phyloP scores from a whole-genome alignment of 345 rosid genomes.

The Hypericum androsaemum region DNA sequence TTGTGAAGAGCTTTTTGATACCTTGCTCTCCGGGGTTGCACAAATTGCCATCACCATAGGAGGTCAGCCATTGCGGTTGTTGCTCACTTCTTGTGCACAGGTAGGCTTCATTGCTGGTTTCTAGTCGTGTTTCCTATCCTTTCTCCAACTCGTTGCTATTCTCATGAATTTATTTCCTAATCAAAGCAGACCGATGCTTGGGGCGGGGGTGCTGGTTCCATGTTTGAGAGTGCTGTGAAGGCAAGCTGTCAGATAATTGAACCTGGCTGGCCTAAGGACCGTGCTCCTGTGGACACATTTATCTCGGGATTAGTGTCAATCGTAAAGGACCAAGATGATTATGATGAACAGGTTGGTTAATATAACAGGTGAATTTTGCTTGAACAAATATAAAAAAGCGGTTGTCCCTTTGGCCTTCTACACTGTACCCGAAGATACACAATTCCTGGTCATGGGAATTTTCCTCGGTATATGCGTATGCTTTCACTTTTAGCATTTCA shows the following conservation, averaged over 20 bases:
- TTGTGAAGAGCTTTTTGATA: constrained; percentile 79
- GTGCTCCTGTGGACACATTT: constrained; percentile 93
- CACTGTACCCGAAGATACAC: too few relatives aligned
- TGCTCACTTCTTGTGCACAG: constrained; percentile 88
- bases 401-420: too few relatives aligned
- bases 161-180: constrained; percentile 6
- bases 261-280: constrained; percentile 90
- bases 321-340: constrained; percentile 86
- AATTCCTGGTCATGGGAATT: too few relatives aligned
- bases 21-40: constrained; percentile 76
- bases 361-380: too few relatives aligned
- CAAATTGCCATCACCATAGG: constrained; percentile 78
- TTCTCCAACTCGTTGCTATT: not conserved
- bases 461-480: too few relatives aligned
- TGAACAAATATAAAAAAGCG: too few relatives aligned
- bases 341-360: constrained; percentile 68
- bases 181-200: constrained; percentile 74
- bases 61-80: constrained; percentile 90
- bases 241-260: constrained; percentile 82
- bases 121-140: not conserved
- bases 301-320: constrained; percentile 81
- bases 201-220: constrained; percentile 65
- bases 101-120: constrained; percentile 26
- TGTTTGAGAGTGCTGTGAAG: constrained; percentile 74
- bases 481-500: too few relatives aligned